Base-by-base conservation (phyloP, 177 flowering plant genomes). In the Tripterygium wilfordii region DNA sequence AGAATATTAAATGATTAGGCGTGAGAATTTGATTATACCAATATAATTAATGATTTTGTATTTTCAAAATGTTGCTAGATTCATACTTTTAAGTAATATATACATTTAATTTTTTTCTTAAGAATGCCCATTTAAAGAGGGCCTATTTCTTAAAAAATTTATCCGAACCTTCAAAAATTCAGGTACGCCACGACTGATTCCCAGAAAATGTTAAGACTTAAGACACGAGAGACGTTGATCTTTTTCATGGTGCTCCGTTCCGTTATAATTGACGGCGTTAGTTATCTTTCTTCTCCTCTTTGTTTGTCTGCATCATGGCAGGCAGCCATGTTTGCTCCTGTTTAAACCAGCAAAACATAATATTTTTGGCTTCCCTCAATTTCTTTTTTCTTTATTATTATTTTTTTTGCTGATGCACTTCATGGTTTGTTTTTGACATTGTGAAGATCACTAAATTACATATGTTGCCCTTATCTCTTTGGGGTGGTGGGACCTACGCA, bases 321-420 rank as follows among this genome's bases (percentile, higher is more conserved):
- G 63, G 63, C 68, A 64, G 21, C 3, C n/a, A 47, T 48, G 49
- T 49, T 57, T 62, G 62, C 67, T 49, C 65, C 65, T 52, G 62
- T 47, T 49, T 47, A 63, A 56, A 57, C 42, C 67, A 62, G 62
- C 54, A 62, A 62, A 37, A 43, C 12, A 18, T 8, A n/a, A n/a
- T 3, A 12, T 17, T 48, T 51, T 6, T 0, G 16, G 31, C 33
- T 25, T 26, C 26, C 5, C 12, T 28, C 2, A 4, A 27, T 23
- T 10, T 46, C 24, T 18, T 19, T 4, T 28, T 29, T 6, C 7
- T 38, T 29, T 5, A 28, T 25, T 27, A 23, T 3, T 23, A 15
- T n/a, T 42, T n/a, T n/a, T 25, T 42, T 19, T 30, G 14, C 16
- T 12, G 3, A 2, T 48, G 21, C 5, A 3, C n/a, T 33, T 30